phyloP scores from a whole-genome alignment of 805 yeast species.

The Ogataea wickerhamii region DNA sequence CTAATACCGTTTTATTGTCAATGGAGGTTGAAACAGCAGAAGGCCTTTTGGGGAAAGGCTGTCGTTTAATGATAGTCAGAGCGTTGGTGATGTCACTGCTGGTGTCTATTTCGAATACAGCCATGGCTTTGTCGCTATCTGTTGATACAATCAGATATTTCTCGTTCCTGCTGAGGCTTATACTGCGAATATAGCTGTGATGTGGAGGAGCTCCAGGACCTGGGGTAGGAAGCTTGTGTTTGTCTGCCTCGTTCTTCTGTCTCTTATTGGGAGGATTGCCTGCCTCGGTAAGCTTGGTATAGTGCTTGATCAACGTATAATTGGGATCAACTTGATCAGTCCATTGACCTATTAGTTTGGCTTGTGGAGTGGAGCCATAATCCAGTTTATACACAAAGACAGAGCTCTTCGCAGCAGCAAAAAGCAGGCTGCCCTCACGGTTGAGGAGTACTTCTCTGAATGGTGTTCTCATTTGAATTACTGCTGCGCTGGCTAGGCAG shows the following conservation, averaged over 20 bases:
- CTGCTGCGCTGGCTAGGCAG: too few relatives aligned
- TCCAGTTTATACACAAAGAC: slow-evolving; percentile 48
- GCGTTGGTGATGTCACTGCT: slow-evolving; percentile 33
- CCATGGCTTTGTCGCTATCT: slow-evolving; percentile 78
- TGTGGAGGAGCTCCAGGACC: slow-evolving; percentile 69
- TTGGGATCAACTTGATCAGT: slow-evolving; percentile 52
- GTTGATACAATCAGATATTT: slow-evolving; percentile 62
- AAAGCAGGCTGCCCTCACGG: slow-evolving; percentile 44
- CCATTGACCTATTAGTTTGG: slow-evolving; percentile 54
- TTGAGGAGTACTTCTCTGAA: slow-evolving; percentile 54
- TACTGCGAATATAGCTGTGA: slow-evolving; percentile 63
- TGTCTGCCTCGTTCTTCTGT: slow-evolving; percentile 16
- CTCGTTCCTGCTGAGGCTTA: slow-evolving; percentile 52
- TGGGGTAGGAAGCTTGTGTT: slow-evolving; percentile 46
- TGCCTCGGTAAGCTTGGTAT: slow-evolving; percentile 21
- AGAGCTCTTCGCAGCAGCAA: slow-evolving; percentile 55
- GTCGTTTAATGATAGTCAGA: slow-evolving; percentile 58
- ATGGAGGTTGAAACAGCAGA: slow-evolving; percentile 64
- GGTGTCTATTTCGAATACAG: slow-evolving; percentile 49
- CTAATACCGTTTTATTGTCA: slow-evolving; percentile 49
- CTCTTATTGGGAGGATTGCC: background rate
- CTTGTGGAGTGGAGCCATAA: slow-evolving; percentile 26
- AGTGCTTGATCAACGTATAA: slow-evolving; percentile 44
- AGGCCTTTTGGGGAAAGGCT: slow-evolving; percentile 89
- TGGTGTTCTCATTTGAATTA: slow-evolving; percentile 74